Percentiles rank a stretch among this genome's conserved stretches.
These are phyloP conservation scores for Groenewaldozyma sp. DNA, from an alignment of 1,139 yeast genomes.

Conservation along the genomic window DNA sequence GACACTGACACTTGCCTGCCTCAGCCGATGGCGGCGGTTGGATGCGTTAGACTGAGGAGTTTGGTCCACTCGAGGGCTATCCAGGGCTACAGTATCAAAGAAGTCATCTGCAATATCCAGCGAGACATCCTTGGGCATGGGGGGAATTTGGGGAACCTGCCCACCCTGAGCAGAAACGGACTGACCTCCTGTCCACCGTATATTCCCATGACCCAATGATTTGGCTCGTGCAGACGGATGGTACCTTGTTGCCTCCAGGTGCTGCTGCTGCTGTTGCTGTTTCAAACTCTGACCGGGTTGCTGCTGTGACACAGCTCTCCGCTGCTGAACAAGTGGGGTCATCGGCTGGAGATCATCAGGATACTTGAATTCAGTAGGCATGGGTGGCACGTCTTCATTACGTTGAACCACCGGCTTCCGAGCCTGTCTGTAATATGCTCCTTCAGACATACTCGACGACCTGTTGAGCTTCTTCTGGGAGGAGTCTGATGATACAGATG, in stretches of 20 bases:
- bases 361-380: constrained; percentile 15
- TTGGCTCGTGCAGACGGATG: constrained; percentile 90
- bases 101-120: constrained; percentile 45
- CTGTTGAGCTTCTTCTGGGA: constrained; percentile 9
- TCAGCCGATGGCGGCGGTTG: neutral
- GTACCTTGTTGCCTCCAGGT: constrained; percentile 18
- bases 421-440: constrained; percentile 10
- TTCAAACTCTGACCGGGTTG: neutral
- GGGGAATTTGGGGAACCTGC: neutral
- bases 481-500: neutral
- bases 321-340: too few relatives aligned
- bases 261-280: neutral
- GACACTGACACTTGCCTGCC: neutral
- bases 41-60: neutral
- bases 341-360: constrained; percentile 9
- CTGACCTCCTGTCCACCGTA: constrained; percentile 17
- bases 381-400: constrained; percentile 11
- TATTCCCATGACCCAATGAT: constrained; percentile 68
- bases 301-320: neutral
- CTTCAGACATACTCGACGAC: constrained; percentile 18
- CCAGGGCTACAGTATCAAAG: constrained; percentile 59
- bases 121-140: constrained; percentile 20
- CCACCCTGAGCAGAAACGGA: neutral
- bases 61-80: constrained; percentile 18
- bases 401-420: constrained; percentile 10